phyloP scores from a whole-genome alignment of 106 monocot species.

The Posidonia australis region DNA sequence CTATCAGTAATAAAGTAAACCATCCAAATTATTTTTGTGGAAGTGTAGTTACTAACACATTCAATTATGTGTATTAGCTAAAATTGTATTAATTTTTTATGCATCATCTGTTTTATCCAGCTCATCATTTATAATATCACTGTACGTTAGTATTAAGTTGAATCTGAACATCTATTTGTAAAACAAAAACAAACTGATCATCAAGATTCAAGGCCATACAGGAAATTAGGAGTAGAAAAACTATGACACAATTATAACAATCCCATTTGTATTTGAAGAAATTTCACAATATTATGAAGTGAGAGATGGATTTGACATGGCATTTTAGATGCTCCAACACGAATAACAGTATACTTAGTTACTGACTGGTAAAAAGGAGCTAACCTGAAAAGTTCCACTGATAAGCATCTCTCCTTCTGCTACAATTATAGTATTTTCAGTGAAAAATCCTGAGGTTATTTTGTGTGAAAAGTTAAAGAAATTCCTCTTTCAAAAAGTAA shows the following conservation, averaged over 20 bases:
- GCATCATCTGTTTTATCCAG: not conserved
- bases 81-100: not conserved
- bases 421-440: conserved; percentile 85
- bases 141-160: no score
- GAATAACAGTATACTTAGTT: not conserved
- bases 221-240: no score
- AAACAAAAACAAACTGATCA: no score
- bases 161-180: no score
- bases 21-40: not conserved
- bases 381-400: conserved; percentile 83
- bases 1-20: no score
- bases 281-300: no score
- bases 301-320: no score
- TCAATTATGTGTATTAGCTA: not conserved
- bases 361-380: not conserved
- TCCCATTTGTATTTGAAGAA: no score
- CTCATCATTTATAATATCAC: no score
- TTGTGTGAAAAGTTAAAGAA: conserved; percentile 76
- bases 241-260: not conserved
- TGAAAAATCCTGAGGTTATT: conserved; percentile 93
- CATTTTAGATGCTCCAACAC: not conserved
- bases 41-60: not conserved
- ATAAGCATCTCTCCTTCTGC: conserved; percentile 89
- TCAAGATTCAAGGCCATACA: no score
- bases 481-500: not conserved